These are phyloP conservation scores for Planoprotostelium fungivorum DNA, from an alignment of 78 protist species.

Conservation along the genomic window DNA sequence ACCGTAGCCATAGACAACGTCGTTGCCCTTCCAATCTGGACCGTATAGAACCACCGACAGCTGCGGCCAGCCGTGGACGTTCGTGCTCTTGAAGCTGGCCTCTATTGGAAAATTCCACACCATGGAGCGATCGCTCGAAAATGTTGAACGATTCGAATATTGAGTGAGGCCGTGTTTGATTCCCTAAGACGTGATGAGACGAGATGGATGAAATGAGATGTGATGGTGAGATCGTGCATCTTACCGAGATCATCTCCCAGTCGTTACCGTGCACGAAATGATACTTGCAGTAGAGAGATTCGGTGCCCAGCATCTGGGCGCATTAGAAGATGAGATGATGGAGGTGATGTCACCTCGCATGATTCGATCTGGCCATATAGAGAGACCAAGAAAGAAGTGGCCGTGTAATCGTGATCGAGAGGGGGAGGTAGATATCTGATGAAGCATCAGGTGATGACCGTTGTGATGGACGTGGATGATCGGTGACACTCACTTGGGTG, in stretches of 20 bases:
- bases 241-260: conserved; percentile 16
- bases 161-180: conserved; percentile 44
- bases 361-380: background rate
- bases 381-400: background rate
- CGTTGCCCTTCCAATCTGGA: conserved; percentile 1
- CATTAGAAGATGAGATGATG: background rate
- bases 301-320: background rate
- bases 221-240: no score
- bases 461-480: background rate
- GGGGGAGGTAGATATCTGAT: background rate
- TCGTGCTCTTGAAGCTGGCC: conserved; percentile 6
- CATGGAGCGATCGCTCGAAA: background rate
- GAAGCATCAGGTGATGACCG: no score
- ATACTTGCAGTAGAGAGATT: conserved; percentile 13
- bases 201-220: background rate
- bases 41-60: conserved; percentile 3
- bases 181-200: conserved; percentile 3
- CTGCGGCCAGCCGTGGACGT: conserved; percentile 47
- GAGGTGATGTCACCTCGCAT: background rate
- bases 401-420: background rate
- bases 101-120: conserved; percentile 44
- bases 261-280: conserved; percentile 12
- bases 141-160: background rate
- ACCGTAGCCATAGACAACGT: conserved; percentile 16
- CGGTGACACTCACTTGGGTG: background rate